Evolutionary conservation across 495 filamentous ascomycete species (phyloP).

Genomic region (Talaromyces adpressus): DNA sequence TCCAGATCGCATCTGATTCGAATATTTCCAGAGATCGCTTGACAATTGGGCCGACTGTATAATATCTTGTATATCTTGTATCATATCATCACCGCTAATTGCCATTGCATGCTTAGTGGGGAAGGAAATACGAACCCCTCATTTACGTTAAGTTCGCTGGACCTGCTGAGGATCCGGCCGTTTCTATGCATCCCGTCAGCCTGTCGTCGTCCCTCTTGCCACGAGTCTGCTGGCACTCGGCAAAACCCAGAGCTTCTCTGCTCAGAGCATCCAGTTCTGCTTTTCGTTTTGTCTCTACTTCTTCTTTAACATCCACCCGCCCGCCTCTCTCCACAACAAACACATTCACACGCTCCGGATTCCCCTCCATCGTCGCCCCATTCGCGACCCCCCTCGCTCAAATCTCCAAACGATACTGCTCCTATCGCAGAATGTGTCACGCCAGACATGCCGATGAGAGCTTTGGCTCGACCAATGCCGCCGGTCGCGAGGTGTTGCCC

Average conservation of each 20-base stretch:
- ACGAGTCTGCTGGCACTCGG: constrained; percentile 6
- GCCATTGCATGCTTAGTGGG: not conserved
- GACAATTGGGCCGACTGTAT: not conserved
- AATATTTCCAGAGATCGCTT: not conserved
- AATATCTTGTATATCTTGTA: not conserved
- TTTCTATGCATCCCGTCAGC: constrained; percentile 5
- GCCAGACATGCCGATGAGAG: constrained; percentile 30
- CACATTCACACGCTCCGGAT: constrained; percentile 16
- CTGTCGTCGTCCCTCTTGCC: constrained; percentile 1
- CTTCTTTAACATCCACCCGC: not conserved
- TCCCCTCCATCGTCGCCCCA: constrained; percentile 16
- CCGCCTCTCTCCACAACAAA: not conserved
- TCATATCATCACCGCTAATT: not conserved
- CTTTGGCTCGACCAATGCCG: constrained; percentile 40
- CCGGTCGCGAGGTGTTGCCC: constrained; percentile 57
- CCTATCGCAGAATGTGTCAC: constrained; percentile 45
- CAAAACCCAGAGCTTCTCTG: constrained; percentile 2
- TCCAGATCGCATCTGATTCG: not conserved
- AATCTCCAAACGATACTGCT: constrained; percentile 38
- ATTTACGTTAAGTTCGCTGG: not conserved
- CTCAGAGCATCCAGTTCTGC: not conserved
- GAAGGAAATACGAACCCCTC: constrained; percentile 3
- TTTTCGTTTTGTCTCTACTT: not conserved
- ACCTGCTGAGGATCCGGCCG: not conserved
- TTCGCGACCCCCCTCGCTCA: constrained; percentile 24